Conservation (phyloP, 768 basidiomycete genomes). For the Agrocybe pediades region DNA sequence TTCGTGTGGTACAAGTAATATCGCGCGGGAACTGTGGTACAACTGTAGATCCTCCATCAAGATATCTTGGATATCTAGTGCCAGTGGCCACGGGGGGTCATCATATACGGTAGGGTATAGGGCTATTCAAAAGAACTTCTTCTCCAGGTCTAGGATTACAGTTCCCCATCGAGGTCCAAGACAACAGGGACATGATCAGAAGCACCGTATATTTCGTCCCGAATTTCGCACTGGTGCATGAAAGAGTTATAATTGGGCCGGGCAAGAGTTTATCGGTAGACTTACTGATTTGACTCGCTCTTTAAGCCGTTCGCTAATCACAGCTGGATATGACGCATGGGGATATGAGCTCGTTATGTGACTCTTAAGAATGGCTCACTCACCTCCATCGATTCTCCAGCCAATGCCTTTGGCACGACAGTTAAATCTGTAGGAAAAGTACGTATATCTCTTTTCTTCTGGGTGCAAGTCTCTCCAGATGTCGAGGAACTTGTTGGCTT, state of each 20-base stretch:
- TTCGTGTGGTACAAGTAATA: no score
- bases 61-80: background rate
- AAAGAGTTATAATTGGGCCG: background rate
- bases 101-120: background rate
- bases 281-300: constrained; percentile 62
- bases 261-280: background rate
- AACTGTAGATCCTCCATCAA: no score
- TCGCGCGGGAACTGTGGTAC: no score
- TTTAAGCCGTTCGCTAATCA: constrained; percentile 69
- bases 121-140: background rate
- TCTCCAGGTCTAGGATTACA: constrained; percentile 18
- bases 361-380: constrained; percentile 13
- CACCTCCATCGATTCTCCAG: constrained; percentile 89
- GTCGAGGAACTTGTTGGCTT: constrained; percentile 63
- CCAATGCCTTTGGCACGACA: constrained; percentile 80
- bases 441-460: constrained; percentile 73
- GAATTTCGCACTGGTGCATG: constrained; percentile 68
- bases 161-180: constrained; percentile 63
- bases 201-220: constrained; percentile 83
- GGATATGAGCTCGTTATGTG: background rate
- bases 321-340: constrained; percentile 65
- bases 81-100: no score
- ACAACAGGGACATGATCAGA: constrained; percentile 81
- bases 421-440: constrained; percentile 83
- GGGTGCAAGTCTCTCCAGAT: constrained; percentile 79